Conservation (phyloP, 2,329 filamentous ascomycete genomes). For the Verticillium nonalfalfae region DNA sequence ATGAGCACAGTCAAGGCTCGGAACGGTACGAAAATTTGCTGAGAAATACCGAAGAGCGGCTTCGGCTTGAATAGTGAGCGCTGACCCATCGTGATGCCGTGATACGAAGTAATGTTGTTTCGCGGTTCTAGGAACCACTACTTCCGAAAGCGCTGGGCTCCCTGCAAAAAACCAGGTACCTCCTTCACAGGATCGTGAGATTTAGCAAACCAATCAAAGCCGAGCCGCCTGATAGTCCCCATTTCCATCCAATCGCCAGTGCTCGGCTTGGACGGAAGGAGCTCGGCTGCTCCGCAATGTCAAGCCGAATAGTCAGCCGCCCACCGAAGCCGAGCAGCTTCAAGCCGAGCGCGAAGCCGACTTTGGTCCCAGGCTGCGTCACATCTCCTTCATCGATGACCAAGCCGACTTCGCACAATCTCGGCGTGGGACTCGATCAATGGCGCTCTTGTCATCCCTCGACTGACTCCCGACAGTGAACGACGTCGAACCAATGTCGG, state of each 20-base stretch:
- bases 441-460: not conserved
- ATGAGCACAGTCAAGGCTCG: not conserved
- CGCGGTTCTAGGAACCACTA: not conserved
- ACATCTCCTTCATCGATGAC: not conserved
- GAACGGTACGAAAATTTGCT: not conserved
- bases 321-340: not conserved
- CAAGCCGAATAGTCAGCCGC: not conserved
- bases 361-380: too few species aligned
- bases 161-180: not conserved
- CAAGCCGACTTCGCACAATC: not conserved
- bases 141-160: not conserved
- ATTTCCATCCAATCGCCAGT: not conserved
- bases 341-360: not conserved
- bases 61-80: not conserved
- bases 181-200: not conserved
- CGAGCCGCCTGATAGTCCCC: not conserved
- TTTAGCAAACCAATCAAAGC: not conserved
- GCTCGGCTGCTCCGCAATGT: not conserved
- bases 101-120: not conserved
- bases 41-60: not conserved
- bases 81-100: not conserved
- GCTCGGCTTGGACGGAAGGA: not conserved
- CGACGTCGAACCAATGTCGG: not conserved
- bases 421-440: not conserved
- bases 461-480: not conserved